phyloP scores from a whole-genome alignment of 305 asterid genomes.

The Fraxinus sp. region DNA sequence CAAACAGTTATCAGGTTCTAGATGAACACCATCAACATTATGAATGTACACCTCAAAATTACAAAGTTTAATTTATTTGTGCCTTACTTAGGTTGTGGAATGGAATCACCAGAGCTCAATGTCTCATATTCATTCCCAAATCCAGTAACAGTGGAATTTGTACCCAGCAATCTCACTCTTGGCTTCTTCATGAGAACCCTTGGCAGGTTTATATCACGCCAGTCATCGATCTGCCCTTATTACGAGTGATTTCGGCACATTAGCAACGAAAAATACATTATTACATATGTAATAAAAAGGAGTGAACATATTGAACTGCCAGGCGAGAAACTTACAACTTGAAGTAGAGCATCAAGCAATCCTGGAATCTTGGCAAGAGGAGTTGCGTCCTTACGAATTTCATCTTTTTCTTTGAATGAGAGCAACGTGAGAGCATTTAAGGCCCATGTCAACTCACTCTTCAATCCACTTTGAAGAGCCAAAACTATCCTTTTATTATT shows the following conservation, averaged over 20 bases:
- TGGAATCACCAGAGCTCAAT: constrained; percentile 55
- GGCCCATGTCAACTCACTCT: constrained; percentile 97
- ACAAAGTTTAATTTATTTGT: background rate
- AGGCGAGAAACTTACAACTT: constrained; percentile 61
- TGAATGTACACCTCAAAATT: background rate
- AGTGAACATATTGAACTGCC: constrained; percentile 2
- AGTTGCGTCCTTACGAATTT: constrained; percentile 82
- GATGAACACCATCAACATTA: constrained; percentile 10
- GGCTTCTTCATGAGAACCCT: constrained; percentile 74
- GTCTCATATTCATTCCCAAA: constrained; percentile 74
- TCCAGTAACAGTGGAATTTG: constrained; percentile 79
- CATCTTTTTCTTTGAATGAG: constrained; percentile 94
- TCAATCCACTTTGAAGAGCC: constrained; percentile 95
- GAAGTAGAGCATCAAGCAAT: constrained; percentile 89
- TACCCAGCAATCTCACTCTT: constrained; percentile 67
- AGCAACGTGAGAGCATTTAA: constrained; percentile 86
- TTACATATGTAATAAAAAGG: background rate
- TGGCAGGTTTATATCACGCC: constrained; percentile 93
- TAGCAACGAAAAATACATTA: background rate
- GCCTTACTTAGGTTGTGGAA: constrained; percentile 55
- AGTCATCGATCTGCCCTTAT: constrained; percentile 78
- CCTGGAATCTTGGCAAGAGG: constrained; percentile 96
- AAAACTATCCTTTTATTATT: constrained; percentile 86
- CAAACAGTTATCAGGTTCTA: constrained; percentile 14
- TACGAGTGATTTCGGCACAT: constrained; percentile 14